Base-by-base conservation (phyloP, 345 rosid species). In the rapeseed (Brassica napus) region DNA sequence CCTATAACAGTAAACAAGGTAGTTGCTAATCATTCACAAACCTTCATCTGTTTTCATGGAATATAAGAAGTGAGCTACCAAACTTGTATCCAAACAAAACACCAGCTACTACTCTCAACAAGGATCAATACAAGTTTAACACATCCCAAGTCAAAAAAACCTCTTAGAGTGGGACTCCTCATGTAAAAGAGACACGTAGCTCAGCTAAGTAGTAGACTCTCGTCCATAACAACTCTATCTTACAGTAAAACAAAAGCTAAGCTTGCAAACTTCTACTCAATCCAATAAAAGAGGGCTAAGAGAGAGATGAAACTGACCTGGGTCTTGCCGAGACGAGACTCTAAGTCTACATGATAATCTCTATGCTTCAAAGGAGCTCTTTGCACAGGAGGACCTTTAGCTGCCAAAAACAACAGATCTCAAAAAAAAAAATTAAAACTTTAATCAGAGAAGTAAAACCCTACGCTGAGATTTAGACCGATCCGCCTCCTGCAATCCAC, bases 351-450 rank as follows among this genome's bases (percentile, higher is more conserved):
- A 82, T 92, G 89, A 81, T 88, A 92, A 83, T 96, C 98, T 83
- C 99, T 88, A 81, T 96, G 99, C 88, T 96, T 92, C 85, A 96
- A 85, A 5, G 98, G 98, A 58, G 93, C 90, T 86, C 99, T 90
- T 78, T 90, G 99, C 79, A 93, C 98, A 1, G 91, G 94, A 35
- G 98, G 97, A 64, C 80, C 97, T 86, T 92, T 91, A 1, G 97
- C 97, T 91, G 89, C 76, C 78, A n/a, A 52, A 15, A 6, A 7
- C 49, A 24, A 76, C n/a, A 78, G 15, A 39, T 12, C 68, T 23
- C 30, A 55, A 16, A 60, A 30, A 2, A 52, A 71, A 30, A 2
- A 52, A 71, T 6, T n/a, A 0, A 49, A 49, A 49, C 49, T 66
- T 26, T 21, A 59, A 74, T 77, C 68, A 66, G 26, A 68, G 2